These are phyloP conservation scores for Domatiomyces globalis DNA, from an alignment of 2,329 filamentous ascomycete genomes.

Conservation along the genomic window DNA sequence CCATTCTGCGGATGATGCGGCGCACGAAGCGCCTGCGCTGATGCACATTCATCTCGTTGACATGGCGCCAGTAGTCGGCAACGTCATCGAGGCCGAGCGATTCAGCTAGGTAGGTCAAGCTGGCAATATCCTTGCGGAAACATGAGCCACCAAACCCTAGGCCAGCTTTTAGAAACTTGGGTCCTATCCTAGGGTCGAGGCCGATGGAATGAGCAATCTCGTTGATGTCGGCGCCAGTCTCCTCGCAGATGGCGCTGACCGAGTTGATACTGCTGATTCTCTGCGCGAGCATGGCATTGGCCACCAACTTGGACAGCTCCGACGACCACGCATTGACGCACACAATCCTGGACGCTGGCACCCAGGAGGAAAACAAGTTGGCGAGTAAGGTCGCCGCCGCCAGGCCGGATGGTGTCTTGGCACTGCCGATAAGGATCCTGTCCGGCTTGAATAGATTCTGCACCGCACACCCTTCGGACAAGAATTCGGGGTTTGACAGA, in stretches of 20 bases:
- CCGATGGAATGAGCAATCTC: slow-evolving; percentile 56
- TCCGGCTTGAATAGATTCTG: slow-evolving; percentile 56
- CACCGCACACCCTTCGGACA: slow-evolving; percentile 64
- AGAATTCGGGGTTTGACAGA: slow-evolving; percentile 68
- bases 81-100: slow-evolving; percentile 56
- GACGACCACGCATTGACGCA: slow-evolving; percentile 64
- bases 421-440: slow-evolving; percentile 60
- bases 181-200: slow-evolving; percentile 56
- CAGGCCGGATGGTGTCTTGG: slow-evolving; percentile 44
- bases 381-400: slow-evolving; percentile 50
- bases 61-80: slow-evolving; percentile 59
- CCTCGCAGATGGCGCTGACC: slow-evolving; percentile 65
- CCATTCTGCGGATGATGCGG: slow-evolving; percentile 51
- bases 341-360: slow-evolving; percentile 51
- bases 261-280: slow-evolving; percentile 70
- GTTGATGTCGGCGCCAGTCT: slow-evolving; percentile 59
- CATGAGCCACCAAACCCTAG: slow-evolving; percentile 69
- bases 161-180: slow-evolving; percentile 58
- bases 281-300: slow-evolving; percentile 69
- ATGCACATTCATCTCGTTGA: slow-evolving; percentile 64
- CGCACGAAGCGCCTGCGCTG: slow-evolving; percentile 55
- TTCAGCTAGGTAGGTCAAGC: slow-evolving; percentile 59
- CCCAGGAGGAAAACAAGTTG: slow-evolving; percentile 56
- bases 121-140: slow-evolving; percentile 68
- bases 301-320: slow-evolving; percentile 63